Percentiles rank a stretch among this genome's conserved stretches.
Evolutionary conservation across 306 rosid species (phyloP).

Genomic region (Lathyrus oleraceus): DNA sequence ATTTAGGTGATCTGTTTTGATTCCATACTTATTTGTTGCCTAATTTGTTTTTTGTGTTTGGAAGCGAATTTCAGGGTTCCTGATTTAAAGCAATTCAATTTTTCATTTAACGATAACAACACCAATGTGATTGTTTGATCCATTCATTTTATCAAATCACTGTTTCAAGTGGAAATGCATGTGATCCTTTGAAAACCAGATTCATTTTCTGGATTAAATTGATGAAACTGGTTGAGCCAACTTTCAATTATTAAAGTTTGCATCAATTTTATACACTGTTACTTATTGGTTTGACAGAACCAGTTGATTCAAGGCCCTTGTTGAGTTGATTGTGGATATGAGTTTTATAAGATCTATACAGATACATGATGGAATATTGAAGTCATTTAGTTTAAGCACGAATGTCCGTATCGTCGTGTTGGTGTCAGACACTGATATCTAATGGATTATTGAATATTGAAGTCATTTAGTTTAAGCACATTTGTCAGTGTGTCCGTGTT

Average conservation of each 20-base stretch:
- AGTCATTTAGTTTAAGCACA: too few species aligned
- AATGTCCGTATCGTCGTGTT: not conserved
- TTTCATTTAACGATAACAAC: not conserved
- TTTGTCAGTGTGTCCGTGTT: too few species aligned
- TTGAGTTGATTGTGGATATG: not conserved
- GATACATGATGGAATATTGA: not conserved
- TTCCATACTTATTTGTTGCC: slow-evolving; percentile 6
- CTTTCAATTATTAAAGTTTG: not conserved
- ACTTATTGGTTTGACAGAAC: not conserved
- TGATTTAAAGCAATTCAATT: slow-evolving; percentile 26
- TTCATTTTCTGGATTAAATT: not conserved
- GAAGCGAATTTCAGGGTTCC: slow-evolving; percentile 16
- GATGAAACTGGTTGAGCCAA: not conserved
- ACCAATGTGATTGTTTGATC: too few species aligned
- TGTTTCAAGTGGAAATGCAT: not conserved
- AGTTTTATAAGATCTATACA: not conserved
- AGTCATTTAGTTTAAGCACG: not conserved
- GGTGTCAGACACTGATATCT: not conserved
- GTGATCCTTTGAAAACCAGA: not conserved
- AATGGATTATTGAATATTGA: too few species aligned
- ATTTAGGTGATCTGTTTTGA: not conserved
- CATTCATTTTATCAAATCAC: not conserved
- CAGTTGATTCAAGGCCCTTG: not conserved
- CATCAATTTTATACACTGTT: not conserved
- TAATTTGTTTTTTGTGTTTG: not conserved